Evolutionary conservation across 768 basidiomycete genomes (phyloP).

Genomic region (Galerina marginata): DNA sequence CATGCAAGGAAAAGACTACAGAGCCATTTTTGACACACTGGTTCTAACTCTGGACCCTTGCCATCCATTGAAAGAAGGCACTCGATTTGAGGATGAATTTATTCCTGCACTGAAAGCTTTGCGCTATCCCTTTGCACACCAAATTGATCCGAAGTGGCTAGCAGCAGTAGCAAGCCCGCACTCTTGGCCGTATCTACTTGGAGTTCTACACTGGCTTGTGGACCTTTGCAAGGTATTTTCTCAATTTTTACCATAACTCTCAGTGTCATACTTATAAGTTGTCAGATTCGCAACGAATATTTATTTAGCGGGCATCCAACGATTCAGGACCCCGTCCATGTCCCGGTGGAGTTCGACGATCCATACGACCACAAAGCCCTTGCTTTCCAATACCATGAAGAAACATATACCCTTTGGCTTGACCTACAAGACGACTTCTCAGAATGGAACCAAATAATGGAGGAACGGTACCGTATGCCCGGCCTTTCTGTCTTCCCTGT

Average conservation of each 20-base stretch:
- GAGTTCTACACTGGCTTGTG: conserved; percentile 91
- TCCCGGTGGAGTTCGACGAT: conserved; percentile 81
- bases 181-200: conserved; percentile 90
- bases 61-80: conserved; percentile 56
- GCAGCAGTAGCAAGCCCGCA: conserved; percentile 88
- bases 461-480: conserved; percentile 75
- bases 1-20: conserved; percentile 88
- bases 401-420: conserved; percentile 72
- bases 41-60: conserved; percentile 72
- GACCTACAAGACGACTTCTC: conserved; percentile 70
- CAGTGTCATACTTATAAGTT: conserved; percentile 27
- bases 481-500: neutral
- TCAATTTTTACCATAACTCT: conserved; percentile 11
- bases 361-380: conserved; percentile 75
- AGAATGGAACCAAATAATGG: conserved; percentile 71
- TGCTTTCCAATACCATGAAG: conserved; percentile 75
- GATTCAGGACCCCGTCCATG: conserved; percentile 59
- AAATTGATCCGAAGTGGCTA: conserved; percentile 85
- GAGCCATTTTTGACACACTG: conserved; percentile 82
- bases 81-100: conserved; percentile 82
- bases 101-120: conserved; percentile 74
- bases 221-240: conserved; percentile 76
- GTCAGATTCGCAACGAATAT: conserved; percentile 50
- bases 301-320: conserved; percentile 70
- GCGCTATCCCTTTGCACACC: conserved; percentile 80